Evolutionary conservation across 1,284 basidiomycete genomes (phyloP), one percentile per base, ranked within the genome.

Genomic region (Apiotrichum siamense): DNA sequence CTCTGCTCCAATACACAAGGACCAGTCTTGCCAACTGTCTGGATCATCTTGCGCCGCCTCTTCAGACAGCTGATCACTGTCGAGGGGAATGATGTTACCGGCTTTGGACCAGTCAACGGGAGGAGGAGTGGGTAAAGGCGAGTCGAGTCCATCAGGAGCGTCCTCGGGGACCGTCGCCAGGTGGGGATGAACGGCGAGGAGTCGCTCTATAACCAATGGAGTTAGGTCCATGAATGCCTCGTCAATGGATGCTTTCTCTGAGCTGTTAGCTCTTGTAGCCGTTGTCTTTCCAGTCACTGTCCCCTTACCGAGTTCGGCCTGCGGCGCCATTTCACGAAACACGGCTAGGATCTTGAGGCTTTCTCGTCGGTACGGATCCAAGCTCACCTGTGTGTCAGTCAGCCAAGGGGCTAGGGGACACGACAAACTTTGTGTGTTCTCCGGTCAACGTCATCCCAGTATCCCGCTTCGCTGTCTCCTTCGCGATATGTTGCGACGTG

Each of bases 341-440:
- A 89, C 77, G 10, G 80, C 80, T n/a, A 93, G 80, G 57, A 97
- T 87, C 74, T 93, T 97, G 56, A 81, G 77, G 61, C 87, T 90
- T 74, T 98, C 94, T 47, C 87, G 80, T 17, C 94, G 79, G 71
- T 98, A 98, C 53, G 88, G 83, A 70, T 99, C 96, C 42, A 99
- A 79, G 18, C 91, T 96, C 37, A 97, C 88, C 88, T 90, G 61
- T 51, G 43, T 7, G 47, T 42, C 20, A 29, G 45, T 12, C 15
- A 33, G 13, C 21, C n/a, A n/a, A n/a, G n/a, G n/a, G n/a, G n/a
- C n/a, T n/a, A n/a, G 13, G 35, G 15, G 2, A 60, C 46, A 18
- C 12, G 40, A 27, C 25, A 41, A 41, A 90, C 91, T 79, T 98
- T 97, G 77, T 98, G 93, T 11, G 90, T 96, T 52, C 80, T 79